Evolutionary conservation across 108 stramenopile genomes (phyloP).

Genomic region (Pelagomonas calceolata): DNA sequence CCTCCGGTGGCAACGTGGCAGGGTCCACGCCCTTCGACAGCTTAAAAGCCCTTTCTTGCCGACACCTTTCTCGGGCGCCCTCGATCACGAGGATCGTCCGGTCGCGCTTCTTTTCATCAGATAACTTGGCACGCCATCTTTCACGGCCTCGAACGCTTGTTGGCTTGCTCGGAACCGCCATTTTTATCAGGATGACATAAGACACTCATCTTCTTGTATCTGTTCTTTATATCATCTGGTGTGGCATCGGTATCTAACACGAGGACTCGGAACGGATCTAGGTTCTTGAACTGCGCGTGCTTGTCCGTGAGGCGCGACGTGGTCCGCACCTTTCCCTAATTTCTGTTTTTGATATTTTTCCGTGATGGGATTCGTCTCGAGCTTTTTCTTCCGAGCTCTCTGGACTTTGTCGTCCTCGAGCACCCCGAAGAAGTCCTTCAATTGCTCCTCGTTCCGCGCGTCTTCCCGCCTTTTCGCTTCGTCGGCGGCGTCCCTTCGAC

Average conservation of each 20-base stretch:
- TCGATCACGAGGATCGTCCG: not conserved
- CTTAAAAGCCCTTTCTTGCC: not conserved
- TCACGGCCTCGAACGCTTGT: slow-evolving; percentile 11
- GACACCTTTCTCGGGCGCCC: not conserved
- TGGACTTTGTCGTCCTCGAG: slow-evolving; percentile 9
- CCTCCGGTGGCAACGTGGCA: not conserved
- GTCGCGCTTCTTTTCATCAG: not conserved
- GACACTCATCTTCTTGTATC: slow-evolving; percentile 36
- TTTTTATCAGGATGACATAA: slow-evolving; percentile 46
- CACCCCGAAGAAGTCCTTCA: slow-evolving; percentile 18
- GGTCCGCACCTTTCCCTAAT: slow-evolving; percentile 22
- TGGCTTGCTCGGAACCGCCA: not conserved
- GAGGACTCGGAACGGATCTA: slow-evolving; percentile 37
- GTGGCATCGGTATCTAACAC: slow-evolving; percentile 35
- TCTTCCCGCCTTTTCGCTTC: slow-evolving; percentile 12
- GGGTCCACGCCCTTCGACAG: not conserved
- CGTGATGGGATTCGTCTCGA: slow-evolving; percentile 19
- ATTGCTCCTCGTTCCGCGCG: not conserved
- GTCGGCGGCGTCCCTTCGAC: slow-evolving; percentile 16
- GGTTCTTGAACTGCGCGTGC: slow-evolving; percentile 41
- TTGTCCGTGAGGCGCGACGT: slow-evolving; percentile 29
- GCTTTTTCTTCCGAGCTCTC: slow-evolving; percentile 8
- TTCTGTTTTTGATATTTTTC: slow-evolving; percentile 19
- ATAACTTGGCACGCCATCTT: not conserved
- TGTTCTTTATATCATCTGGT: slow-evolving; percentile 33